Base-by-base conservation (phyloP, 441 rosid genomes). In the Iberis amara region DNA sequence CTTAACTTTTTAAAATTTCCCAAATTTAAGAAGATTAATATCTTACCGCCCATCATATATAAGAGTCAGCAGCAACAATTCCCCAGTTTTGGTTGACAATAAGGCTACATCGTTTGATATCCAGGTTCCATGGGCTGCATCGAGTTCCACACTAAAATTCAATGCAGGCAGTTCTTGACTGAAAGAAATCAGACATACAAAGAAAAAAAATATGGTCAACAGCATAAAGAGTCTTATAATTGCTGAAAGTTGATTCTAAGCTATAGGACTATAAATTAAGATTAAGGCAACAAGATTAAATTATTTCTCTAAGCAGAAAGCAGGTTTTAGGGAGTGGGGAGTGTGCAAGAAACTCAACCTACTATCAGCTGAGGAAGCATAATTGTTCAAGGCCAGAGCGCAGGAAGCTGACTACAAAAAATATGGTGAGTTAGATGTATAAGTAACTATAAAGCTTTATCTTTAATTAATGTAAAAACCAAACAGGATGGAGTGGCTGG, bases 161-260 rank as follows among this genome's bases (percentile, higher is more conserved):
- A 95, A 81, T 79, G 87, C 79, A 70, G 99, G 96, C 61, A 94
- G 71, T 71, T 86, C 97, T 72, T 85, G 97, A 76, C 97, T 94
- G 82, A 75, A 70, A 68, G 45, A 50, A 62, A 63, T 54, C 57
- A 48, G 51, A 41, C 57, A 27, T 39, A 46, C 15, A 40, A 62
- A 61, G 44, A 39, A 60, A 46, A 38, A 6, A 50, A 52, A 54
- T 21, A 26, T 35, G 57, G 47, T 53, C 41, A 66, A 59, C 52
- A 35, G 37, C 21, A 23, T 58, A 46, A 45, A 46, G 15, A 40
- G 21, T 39, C 30, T 39, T 40, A 18, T 13, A 53, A 47, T 18
- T 28, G 13, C 40, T 27, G 50, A 42, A 41, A 36, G 47, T 41
- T 56, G 18, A 26, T 54, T 54, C 11, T 21, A 47, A 35, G 61